phyloP scores from a whole-genome alignment of 2,329 filamentous ascomycete genomes.

The Aulographum hederae region DNA sequence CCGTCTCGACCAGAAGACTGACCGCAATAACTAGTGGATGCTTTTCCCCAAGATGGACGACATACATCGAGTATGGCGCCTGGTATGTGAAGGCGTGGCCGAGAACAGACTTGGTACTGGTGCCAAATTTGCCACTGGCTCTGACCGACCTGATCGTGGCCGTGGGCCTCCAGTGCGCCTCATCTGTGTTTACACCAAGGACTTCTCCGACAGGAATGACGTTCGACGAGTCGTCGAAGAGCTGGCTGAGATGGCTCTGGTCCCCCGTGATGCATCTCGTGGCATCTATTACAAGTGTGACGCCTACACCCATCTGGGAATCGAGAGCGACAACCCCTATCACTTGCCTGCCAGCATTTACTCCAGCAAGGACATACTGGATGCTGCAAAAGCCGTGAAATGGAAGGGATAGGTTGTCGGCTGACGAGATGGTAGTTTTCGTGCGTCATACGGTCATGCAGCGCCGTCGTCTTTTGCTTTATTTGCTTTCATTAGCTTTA shows the following conservation, averaged over 20 bases:
- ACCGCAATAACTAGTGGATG: no score
- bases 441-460: no score
- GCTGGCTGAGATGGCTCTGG: constrained; percentile 43
- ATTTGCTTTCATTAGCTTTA: no score
- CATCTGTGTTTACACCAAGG: constrained; percentile 61
- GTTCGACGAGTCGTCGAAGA: constrained; percentile 47
- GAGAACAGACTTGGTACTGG: constrained; percentile 51
- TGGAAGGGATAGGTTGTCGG: no score
- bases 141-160: constrained; percentile 18
- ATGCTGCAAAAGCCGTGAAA: no score
- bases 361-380: constrained; percentile 19
- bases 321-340: constrained; percentile 21
- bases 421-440: no score
- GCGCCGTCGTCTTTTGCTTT: no score
- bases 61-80: constrained; percentile 46
- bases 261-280: constrained; percentile 19
- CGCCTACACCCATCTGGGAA: constrained; percentile 28
- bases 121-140: constrained; percentile 52
- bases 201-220: constrained; percentile 53
- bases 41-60: constrained; percentile 39
- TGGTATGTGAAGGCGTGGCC: constrained; percentile 47
- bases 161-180: constrained; percentile 34
- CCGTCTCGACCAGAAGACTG: no score
- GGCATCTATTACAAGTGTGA: constrained; percentile 66
- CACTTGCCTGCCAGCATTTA: constrained; percentile 24